Evolutionary conservation across 352 stramenopile species (phyloP), one percentile per base, ranked within the genome.

Genomic region (Phytophthora tubulina): DNA sequence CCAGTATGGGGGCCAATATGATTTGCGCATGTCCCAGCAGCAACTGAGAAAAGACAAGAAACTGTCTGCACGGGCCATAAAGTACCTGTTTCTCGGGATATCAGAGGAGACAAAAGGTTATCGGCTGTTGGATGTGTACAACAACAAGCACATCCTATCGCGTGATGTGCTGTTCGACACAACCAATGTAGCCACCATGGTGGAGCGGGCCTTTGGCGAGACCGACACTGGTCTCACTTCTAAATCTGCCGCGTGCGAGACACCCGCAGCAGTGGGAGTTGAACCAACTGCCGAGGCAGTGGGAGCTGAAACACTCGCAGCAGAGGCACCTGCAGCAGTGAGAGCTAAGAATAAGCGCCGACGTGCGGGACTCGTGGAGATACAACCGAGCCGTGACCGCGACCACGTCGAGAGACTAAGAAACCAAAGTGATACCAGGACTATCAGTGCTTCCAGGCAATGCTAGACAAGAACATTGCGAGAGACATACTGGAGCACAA

Each of bases 121-220:
- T 13, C 45, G 57, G 4, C 15, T 54, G 17, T 58, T 21, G 36
- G 45, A 59, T 27, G 32, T 67, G 15, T 68, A 68, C 14, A 55
- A 68, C 50, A 62, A 62, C 31, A 68, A 54, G 9, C 32, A 55
- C 17, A 61, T 68, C 30, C 8, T 38, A 53, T 61, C 49, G 6
- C 7, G 48, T 31, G 50, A 69, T 57, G 51, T 70, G 51, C 17
- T 63, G 48, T 70, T 63, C 14, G 41, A 70, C 36, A 70, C 42
- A 5, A 61, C 49, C 39, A 60, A 54, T 55, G 41, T 56, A 54
- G 17, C 49, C 7, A 53, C 3, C 13, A 62, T 62, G 13, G 61
- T 56, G 5, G n/a, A 61, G 31, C 27, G 38, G 14, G 38, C 49
- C 17, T 55, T 68, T 17, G 61, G 61, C 7, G 3, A 55, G 7